phyloP scores from a whole-genome alignment of 768 basidiomycete species.

The Hemileccinum impolitum region DNA sequence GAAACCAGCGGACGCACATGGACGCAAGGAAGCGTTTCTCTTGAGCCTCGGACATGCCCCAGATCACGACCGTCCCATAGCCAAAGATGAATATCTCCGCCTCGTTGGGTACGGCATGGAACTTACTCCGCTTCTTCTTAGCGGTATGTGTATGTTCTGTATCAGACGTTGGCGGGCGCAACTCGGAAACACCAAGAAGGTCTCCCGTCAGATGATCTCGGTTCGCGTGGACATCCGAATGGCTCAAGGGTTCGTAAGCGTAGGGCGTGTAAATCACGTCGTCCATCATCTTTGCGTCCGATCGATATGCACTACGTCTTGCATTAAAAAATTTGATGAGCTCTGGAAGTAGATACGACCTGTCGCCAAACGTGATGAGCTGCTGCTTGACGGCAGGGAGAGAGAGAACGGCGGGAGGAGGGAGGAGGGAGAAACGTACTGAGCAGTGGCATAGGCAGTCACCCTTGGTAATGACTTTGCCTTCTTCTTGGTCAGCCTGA shows the following conservation, averaged over 20 bases:
- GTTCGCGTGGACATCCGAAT: slow-evolving; percentile 27
- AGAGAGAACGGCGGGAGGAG: no score
- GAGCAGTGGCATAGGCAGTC: slow-evolving; percentile 94
- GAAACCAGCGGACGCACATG: slow-evolving; percentile 55
- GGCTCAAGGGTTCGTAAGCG: slow-evolving; percentile 56
- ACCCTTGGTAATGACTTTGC: slow-evolving; percentile 88
- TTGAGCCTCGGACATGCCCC: slow-evolving; percentile 95
- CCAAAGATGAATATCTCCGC: slow-evolving; percentile 92
- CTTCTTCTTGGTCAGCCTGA: slow-evolving; percentile 90
- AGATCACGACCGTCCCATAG: slow-evolving; percentile 94
- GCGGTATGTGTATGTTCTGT: slow-evolving; percentile 32
- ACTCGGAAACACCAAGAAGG: slow-evolving; percentile 74
- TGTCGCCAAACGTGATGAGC: slow-evolving; percentile 28
- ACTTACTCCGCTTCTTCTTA: slow-evolving; percentile 60
- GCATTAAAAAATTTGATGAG: slow-evolving; percentile 89
- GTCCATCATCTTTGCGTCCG: slow-evolving; percentile 84
- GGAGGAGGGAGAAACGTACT: slow-evolving; percentile 46
- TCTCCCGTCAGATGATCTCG: slow-evolving; percentile 52
- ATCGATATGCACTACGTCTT: slow-evolving; percentile 76
- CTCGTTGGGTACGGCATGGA: slow-evolving; percentile 60
- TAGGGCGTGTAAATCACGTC: slow-evolving; percentile 96
- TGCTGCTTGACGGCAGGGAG: no score
- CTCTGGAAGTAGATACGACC: slow-evolving; percentile 86
- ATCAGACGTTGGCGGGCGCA: slow-evolving; percentile 33
- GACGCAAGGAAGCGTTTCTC: slow-evolving; percentile 89